phyloP scores from a whole-genome alignment of 2,329 filamentous ascomycete species.

The Xylariales sp. region DNA sequence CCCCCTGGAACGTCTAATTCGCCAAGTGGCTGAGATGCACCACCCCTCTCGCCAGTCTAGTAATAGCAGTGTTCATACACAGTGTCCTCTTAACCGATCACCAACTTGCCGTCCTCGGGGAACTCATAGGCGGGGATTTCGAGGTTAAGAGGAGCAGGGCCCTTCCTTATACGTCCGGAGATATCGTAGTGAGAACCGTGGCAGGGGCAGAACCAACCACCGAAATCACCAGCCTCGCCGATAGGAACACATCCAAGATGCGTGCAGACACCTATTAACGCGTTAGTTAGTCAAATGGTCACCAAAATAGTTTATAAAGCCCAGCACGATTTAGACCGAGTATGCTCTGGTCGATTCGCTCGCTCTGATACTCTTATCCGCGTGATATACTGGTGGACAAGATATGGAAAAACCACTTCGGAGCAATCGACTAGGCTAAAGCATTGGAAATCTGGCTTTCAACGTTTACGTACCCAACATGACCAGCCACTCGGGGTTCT shows the following conservation, averaged over 20 bases:
- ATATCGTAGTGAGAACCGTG: constrained; percentile 99
- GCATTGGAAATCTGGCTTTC: no score
- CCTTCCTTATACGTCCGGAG: constrained; percentile 95
- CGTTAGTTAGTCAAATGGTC: no score
- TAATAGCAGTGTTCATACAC: constrained; percentile 26
- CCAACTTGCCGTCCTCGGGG: constrained; percentile 78
- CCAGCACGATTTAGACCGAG: no score
- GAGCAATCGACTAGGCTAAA: no score
- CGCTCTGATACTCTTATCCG: no score
- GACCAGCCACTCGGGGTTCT: constrained; percentile 98
- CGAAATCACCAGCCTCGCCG: constrained; percentile 95
- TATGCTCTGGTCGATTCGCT: no score
- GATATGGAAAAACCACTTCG: no score
- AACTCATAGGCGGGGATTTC: constrained; percentile 93
- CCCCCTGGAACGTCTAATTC: constrained; percentile 23
- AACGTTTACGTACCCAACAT: constrained; percentile 77
- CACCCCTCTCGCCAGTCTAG: constrained; percentile 10
- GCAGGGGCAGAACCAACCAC: constrained; percentile 99
- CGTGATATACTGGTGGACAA: neutral
- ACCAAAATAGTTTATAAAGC: no score
- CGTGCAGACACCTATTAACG: constrained; percentile 80
- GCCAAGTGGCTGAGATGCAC: constrained; percentile 10
- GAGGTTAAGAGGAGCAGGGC: constrained; percentile 94
- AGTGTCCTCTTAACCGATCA: constrained; percentile 74
- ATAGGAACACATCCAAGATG: constrained; percentile 99